phyloP scores from a whole-genome alignment of 2,329 filamentous ascomycete genomes.

The Cladosporium sp. region DNA sequence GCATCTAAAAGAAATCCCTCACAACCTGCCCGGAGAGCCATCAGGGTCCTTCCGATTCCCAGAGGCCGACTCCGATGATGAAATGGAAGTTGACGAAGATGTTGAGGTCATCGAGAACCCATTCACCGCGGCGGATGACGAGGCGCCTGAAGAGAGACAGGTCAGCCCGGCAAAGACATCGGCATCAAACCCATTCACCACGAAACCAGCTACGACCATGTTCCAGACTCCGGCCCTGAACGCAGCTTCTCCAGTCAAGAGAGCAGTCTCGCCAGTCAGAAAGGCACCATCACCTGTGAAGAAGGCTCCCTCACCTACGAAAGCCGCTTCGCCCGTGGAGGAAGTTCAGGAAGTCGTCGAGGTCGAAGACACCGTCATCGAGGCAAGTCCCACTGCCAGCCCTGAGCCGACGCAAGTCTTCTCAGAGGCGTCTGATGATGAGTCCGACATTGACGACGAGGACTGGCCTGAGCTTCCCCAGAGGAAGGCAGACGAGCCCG shows the following conservation, averaged over 20 bases:
- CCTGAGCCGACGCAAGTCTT: slow-evolving; percentile 8
- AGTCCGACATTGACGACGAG: slow-evolving; percentile 3
- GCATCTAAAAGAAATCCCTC: slow-evolving; percentile 32
- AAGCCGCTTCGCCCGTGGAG: background rate
- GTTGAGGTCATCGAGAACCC: slow-evolving; percentile 15
- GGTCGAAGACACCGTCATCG: background rate
- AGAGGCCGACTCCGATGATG: slow-evolving; percentile 35
- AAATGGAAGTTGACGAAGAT: slow-evolving; percentile 36
- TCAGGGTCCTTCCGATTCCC: slow-evolving; percentile 33
- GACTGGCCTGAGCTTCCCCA: slow-evolving; percentile 11
- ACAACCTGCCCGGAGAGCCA: slow-evolving; percentile 33
- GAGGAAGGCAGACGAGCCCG: slow-evolving; percentile 3
- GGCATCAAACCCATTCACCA: background rate
- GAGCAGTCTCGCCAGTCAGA: background rate
- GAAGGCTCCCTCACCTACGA: background rate
- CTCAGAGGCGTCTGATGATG: background rate
- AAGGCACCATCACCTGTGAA: slow-evolving; percentile 3
- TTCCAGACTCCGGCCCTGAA: background rate
- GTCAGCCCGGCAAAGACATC: slow-evolving; percentile 2
- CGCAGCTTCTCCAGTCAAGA: background rate
- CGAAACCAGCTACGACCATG: background rate
- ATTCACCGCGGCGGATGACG: slow-evolving; percentile 18
- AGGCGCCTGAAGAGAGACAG: background rate
- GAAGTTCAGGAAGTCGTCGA: background rate
- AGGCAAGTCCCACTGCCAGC: background rate